Evolutionary conservation across 306 rosid genomes (phyloP), one percentile per base, ranked within the genome.

Genomic region (Mucuna pruriens): DNA sequence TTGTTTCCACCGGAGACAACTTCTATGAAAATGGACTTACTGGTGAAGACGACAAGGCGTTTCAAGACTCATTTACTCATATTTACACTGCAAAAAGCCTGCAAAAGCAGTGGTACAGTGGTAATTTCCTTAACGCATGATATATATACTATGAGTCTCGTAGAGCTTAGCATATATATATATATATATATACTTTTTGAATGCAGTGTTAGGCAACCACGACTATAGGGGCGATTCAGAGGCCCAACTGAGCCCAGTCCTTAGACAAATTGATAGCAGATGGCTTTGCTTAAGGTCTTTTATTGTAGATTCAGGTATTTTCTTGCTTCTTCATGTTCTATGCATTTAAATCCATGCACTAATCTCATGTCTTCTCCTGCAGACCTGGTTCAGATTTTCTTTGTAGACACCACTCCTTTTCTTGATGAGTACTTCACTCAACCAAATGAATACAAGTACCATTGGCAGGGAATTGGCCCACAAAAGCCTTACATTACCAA

Each of bases 181-280:
- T 63, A 12, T 63, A 16, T 76, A n/a, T n/a, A n/a, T n/a, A n/a
- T n/a, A n/a, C 49, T 13, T 76, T 57, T 48, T 57, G 51, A 31
- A 45, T 80, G 84, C 80, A 89, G 92, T 89, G 82, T 67, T 89
- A 86, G 92, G 92, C 4, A 89, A 89, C 85, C 92, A 89, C 77
- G 92, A 89, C 48, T 89, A 89, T 15, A 89, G 92, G 60, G 92
- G 92, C 58, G 81, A 89, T 82, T 88, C 68, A 76, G 82, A 52
- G 72, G 88, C 90, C 49, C 92, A 89, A 67, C 44, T 89, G 69
- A 84, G 90, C 44, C 84, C 80, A 17, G 22, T 82, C 29, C 90
- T 86, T 48, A 89, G 88, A 57, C 5, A 79, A 84, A 72, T 82
- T 57, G 90, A 89, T 76, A 76, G 62, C 51, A 84, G 90, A 69